Evolutionary conservation across 345 rosid species (phyloP).

Genomic region (Ailanthus altissimus): DNA sequence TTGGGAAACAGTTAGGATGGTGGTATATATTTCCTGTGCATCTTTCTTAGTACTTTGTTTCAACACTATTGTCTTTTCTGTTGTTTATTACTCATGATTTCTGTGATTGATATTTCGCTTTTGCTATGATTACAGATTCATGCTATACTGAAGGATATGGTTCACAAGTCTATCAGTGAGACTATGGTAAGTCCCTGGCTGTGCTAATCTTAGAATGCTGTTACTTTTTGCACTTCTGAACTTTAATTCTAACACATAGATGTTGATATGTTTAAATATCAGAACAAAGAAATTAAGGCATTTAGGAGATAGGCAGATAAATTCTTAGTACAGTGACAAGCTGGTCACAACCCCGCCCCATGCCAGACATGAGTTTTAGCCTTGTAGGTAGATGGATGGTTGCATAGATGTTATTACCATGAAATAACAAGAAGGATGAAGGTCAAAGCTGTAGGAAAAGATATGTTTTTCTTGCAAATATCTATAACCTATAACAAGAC

Average conservation of each 20-base stretch:
- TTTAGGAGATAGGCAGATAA: conserved; percentile 10
- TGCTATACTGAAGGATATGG: conserved; percentile 79
- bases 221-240: conserved; percentile 6
- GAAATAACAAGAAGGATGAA: background rate
- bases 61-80: background rate
- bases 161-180: conserved; percentile 71
- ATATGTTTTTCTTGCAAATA: background rate
- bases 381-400: background rate
- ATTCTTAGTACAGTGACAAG: background rate
- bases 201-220: background rate
- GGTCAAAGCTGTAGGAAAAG: background rate
- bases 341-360: background rate
- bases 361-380: conserved; percentile 1
- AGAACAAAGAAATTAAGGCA: background rate
- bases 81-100: background rate
- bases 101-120: conserved; percentile 12
- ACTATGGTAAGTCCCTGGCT: conserved; percentile 51
- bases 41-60: background rate
- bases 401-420: background rate
- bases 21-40: background rate
- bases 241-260: background rate
- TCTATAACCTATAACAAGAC: background rate
- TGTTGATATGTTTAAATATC: background rate
- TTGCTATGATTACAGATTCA: conserved; percentile 57
- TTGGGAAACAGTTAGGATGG: background rate